Evolutionary conservation across 1,139 yeast genomes (phyloP).

Genomic region (Zygosaccharomyces sapae): DNA sequence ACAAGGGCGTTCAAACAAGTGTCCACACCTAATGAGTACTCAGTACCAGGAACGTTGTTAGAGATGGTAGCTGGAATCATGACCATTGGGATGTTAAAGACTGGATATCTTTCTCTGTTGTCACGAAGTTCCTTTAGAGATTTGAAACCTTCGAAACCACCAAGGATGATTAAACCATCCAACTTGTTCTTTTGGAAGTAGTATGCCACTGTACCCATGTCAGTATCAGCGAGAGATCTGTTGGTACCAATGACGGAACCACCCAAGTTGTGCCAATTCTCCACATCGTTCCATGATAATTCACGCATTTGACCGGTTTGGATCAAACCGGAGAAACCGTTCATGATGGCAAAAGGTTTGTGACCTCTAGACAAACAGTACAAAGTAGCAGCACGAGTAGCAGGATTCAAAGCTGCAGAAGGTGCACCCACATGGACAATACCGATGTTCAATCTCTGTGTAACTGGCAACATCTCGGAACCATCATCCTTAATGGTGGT

Average conservation of each 20-base stretch:
- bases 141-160: slow-evolving; percentile 77
- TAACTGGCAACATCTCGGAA: slow-evolving; percentile 48
- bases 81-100: slow-evolving; percentile 72
- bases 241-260: slow-evolving; percentile 84
- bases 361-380: slow-evolving; percentile 76
- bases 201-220: slow-evolving; percentile 70
- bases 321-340: slow-evolving; percentile 74
- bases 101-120: slow-evolving; percentile 62
- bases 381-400: slow-evolving; percentile 69
- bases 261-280: slow-evolving; percentile 70
- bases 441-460: slow-evolving; percentile 59
- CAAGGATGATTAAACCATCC: slow-evolving; percentile 70
- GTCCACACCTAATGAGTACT: slow-evolving; percentile 72
- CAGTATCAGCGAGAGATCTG: slow-evolving; percentile 64
- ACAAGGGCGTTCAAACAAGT: slow-evolving; percentile 74
- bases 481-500: slow-evolving; percentile 61
- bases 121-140: slow-evolving; percentile 64
- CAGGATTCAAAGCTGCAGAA: slow-evolving; percentile 76
- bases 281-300: slow-evolving; percentile 64
- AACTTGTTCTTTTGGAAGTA: slow-evolving; percentile 68
- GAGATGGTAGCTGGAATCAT: slow-evolving; percentile 80
- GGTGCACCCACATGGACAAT: slow-evolving; percentile 80
- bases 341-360: slow-evolving; percentile 65
- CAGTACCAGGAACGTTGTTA: slow-evolving; percentile 81
- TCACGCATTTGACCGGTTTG: slow-evolving; percentile 65